These are phyloP conservation scores for Saturnispora dispora DNA, from an alignment of 805 yeast species.

Conservation along the genomic window DNA sequence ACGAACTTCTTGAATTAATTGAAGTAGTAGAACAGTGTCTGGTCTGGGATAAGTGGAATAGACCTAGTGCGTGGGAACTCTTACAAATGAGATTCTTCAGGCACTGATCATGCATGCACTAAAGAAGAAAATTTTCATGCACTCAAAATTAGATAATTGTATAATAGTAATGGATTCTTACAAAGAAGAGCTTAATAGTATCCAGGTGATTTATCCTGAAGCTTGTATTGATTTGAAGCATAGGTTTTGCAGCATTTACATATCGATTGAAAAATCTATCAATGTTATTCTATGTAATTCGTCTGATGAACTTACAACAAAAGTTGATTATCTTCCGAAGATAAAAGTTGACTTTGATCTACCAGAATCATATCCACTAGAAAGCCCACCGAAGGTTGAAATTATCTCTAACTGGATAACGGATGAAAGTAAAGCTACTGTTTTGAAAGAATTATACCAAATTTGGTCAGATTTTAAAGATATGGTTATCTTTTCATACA, in stretches of 20 bases:
- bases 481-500: conserved; percentile 7
- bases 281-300: conserved; percentile 13
- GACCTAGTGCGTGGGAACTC: conserved; percentile 4
- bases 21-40: conserved; percentile 3
- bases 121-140: neutral
- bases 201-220: conserved; percentile 36
- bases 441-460: neutral
- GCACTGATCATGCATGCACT: neutral
- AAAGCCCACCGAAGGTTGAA: conserved; percentile 21
- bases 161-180: conserved; percentile 12
- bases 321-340: conserved; percentile 27
- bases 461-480: conserved; percentile 9
- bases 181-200: conserved; percentile 33
- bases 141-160: neutral
- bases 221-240: conserved; percentile 8
- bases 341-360: conserved; percentile 24
- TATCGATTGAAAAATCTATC: conserved; percentile 19
- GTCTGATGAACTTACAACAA: neutral
- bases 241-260: conserved; percentile 25
- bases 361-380: conserved; percentile 30
- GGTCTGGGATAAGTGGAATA: conserved; percentile 8
- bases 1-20: neutral
- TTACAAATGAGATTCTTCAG: conserved; percentile 6
- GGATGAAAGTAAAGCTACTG: neutral
- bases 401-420: conserved; percentile 29